Conservation (phyloP, 768 basidiomycete species). For the Fistulinella prunicolor region DNA sequence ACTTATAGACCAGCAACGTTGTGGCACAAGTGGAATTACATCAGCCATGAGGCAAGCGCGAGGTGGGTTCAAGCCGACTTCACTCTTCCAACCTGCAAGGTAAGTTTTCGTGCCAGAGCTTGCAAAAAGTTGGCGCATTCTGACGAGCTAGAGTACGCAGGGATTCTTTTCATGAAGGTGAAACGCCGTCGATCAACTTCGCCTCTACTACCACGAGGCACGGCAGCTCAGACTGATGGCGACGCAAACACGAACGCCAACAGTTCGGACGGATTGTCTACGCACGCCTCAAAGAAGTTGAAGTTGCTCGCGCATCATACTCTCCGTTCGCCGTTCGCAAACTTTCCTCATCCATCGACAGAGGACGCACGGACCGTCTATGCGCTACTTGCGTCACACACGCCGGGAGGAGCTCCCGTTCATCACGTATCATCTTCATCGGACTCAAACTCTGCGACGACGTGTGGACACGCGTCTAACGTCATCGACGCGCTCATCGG, state of each 20-base stretch:
- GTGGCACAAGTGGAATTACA: slow-evolving; percentile 1
- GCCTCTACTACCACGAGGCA: background rate
- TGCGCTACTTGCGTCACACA: slow-evolving; percentile 39
- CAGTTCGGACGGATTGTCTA: slow-evolving; percentile 1
- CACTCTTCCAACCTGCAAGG: background rate
- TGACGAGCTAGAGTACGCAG: background rate
- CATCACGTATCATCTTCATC: slow-evolving; percentile 22
- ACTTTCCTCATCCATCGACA: slow-evolving; percentile 43
- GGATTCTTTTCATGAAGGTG: background rate
- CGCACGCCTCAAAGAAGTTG: slow-evolving; percentile 43
- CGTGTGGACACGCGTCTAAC: slow-evolving; percentile 48
- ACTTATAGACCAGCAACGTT: too few relatives aligned
- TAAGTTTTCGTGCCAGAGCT: background rate
- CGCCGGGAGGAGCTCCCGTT: slow-evolving; percentile 32
- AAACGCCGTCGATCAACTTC: slow-evolving; percentile 17
- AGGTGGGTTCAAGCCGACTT: background rate
- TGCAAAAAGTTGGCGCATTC: background rate
- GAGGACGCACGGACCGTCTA: slow-evolving; percentile 40
- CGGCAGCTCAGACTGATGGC: background rate
- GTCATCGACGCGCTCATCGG: slow-evolving; percentile 58
- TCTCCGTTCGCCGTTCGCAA: slow-evolving; percentile 45
- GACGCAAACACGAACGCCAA: background rate
- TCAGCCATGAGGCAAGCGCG: background rate
- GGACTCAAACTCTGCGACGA: slow-evolving; percentile 39
- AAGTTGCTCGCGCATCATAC: slow-evolving; percentile 45